These are phyloP conservation scores for Jatropha curcas DNA, from an alignment of 345 rosid species.

Conservation along the genomic window DNA sequence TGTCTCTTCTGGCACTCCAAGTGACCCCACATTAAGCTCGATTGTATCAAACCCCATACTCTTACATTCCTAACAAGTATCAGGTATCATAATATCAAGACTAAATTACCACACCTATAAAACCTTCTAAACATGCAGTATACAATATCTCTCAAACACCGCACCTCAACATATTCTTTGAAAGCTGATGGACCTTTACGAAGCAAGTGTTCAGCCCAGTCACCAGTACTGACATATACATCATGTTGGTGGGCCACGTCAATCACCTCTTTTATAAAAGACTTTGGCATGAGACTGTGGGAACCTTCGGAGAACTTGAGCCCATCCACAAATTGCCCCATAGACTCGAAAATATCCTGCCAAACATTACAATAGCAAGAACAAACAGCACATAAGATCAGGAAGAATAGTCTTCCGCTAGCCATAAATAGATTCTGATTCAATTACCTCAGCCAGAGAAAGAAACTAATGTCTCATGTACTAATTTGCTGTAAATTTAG, in stretches of 20 bases:
- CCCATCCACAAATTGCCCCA: constrained; percentile 89
- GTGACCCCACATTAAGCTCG: constrained; percentile 76
- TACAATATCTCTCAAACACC: not conserved
- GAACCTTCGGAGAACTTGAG: constrained; percentile 90
- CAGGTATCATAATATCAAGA: not conserved
- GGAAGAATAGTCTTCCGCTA: not conserved
- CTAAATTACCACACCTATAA: not conserved
- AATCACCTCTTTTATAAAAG: constrained; percentile 63
- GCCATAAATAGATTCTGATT: not conserved
- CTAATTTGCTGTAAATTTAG: no score
- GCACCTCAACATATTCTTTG: constrained; percentile 75
- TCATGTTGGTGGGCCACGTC: constrained; percentile 74
- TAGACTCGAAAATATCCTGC: constrained; percentile 81
- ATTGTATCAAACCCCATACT: constrained; percentile 81
- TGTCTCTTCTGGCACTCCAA: constrained; percentile 80
- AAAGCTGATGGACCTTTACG: constrained; percentile 73
- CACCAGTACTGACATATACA: constrained; percentile 86
- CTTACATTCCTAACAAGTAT: constrained; percentile 66
- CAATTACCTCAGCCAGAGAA: not conserved
- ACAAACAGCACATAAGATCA: not conserved
- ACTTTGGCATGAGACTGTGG: constrained; percentile 71
- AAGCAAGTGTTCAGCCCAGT: constrained; percentile 85
- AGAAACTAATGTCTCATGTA: no score
- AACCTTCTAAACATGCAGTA: not conserved
- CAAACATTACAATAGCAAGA: not conserved